Evolutionary conservation across 2,329 filamentous ascomycete genomes (phyloP).

Genomic region (Clonostachys rhizophaga): DNA sequence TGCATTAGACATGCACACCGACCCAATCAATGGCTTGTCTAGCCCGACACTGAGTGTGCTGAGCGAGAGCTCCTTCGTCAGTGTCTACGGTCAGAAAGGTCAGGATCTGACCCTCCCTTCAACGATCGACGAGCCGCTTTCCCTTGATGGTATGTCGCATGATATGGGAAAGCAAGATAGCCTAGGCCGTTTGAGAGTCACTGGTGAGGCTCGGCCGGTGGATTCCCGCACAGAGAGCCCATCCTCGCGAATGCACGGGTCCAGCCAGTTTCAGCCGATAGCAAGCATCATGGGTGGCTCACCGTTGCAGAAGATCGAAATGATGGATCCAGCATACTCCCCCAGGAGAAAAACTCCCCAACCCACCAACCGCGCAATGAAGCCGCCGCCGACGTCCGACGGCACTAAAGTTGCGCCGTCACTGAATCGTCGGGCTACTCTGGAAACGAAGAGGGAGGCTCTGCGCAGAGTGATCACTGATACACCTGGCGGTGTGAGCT

Average conservation of each 20-base stretch:
- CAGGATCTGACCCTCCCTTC: conserved; percentile 12
- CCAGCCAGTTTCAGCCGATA: conserved; percentile 36
- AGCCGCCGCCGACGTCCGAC: background rate
- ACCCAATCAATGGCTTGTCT: conserved; percentile 28
- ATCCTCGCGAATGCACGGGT: conserved; percentile 16
- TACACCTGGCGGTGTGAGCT: conserved; percentile 29
- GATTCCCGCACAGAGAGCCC: conserved; percentile 15
- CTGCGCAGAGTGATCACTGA: conserved; percentile 45
- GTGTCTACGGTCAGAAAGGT: conserved; percentile 52
- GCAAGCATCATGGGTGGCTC: conserved; percentile 39
- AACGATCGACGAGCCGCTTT: conserved; percentile 20
- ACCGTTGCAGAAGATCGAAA: conserved; percentile 46
- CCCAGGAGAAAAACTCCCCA: conserved; percentile 19
- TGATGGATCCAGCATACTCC: conserved; percentile 22
- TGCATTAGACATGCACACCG: conserved; percentile 25
- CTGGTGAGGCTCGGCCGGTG: conserved; percentile 2
- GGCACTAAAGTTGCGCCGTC: conserved; percentile 1
- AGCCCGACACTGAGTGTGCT: conserved; percentile 61
- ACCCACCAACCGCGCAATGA: conserved; percentile 7
- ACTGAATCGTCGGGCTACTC: conserved; percentile 20
- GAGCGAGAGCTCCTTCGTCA: conserved; percentile 64
- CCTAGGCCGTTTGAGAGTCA: background rate
- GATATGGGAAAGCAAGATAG: background rate
- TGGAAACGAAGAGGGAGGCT: conserved; percentile 42
- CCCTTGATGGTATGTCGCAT: conserved; percentile 16